Base-by-base conservation (phyloP, 2,329 filamentous ascomycete species). In the Fonsecaea monophora region DNA sequence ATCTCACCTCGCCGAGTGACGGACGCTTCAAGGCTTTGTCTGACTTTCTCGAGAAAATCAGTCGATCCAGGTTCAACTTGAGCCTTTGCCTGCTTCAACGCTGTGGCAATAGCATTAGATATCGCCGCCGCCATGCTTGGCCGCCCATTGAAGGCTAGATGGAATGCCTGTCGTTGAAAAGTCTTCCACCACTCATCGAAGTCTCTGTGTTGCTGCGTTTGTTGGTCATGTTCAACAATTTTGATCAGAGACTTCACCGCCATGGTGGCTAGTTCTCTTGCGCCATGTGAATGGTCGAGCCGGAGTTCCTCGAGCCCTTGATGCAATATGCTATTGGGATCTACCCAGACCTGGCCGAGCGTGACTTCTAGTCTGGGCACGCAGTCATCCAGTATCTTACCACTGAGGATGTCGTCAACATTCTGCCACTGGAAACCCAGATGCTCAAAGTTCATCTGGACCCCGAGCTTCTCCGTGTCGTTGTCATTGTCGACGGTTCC, bases 121-220 rank as follows among this genome's bases (percentile, higher is more conserved):
- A 89, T 87, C 1, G 87, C 83, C 0, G 87, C 84, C 0, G 84
- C 84, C 87, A 90, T 90, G 74, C 84, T 88, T 68, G 88, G 86
- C n/a, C 87, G 82, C 0, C 87, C 86, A 62, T 88, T 87, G 72
- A 88, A 88, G 76, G 85, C 87, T 1, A 91, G 77, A 74, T 89
- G 85, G 85, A 89, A 90, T 2, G 83, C 62, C 53, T 70, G 62
- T 38, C 62, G 53, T 32, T 85, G 1, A 80, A 81, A 78, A 85
- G 82, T 13, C 85, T 80, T n/a, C 85, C 74, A 34, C 81, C 82
- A 32, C 75, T 75, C 87, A 87, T 90, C 82, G 86, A 88, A 6
- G 74, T 75, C 3, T 68, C 62, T 1, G 73, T 69, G n/a, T 64
- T 48, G 56, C 18, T 68, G 42, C 15, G 55, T 48, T 21, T 37